Conservation (phyloP, 495 filamentous ascomycete genomes). For the Penicillium canariense region DNA sequence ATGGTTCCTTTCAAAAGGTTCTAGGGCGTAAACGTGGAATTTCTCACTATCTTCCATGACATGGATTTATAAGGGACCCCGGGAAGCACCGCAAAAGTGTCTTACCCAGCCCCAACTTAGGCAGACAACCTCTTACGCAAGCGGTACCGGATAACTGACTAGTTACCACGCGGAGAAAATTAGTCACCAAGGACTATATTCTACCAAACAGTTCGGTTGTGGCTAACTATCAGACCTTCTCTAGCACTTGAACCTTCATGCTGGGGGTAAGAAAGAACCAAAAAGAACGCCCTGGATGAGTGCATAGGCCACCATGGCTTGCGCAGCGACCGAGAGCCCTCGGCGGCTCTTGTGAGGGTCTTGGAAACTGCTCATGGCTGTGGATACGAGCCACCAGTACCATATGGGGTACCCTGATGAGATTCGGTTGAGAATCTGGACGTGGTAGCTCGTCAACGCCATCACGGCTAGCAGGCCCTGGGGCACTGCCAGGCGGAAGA, state of each 20-base stretch:
- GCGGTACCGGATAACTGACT: constrained; percentile 5
- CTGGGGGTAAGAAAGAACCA: constrained; percentile 94
- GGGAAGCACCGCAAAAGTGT: background rate
- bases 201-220: background rate
- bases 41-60: background rate
- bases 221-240: background rate
- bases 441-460: constrained; percentile 77
- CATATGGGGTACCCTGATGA: constrained; percentile 86
- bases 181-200: background rate
- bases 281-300: constrained; percentile 78
- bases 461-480: constrained; percentile 71
- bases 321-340: constrained; percentile 40
- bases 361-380: constrained; percentile 25
- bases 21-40: no score
- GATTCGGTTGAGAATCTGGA: constrained; percentile 89
- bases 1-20: background rate
- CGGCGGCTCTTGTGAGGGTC: constrained; percentile 20
- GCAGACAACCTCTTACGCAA: constrained; percentile 17
- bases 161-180: background rate
- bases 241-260: constrained; percentile 38
- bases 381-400: constrained; percentile 74
- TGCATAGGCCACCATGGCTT: constrained; percentile 77
- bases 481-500: constrained; percentile 55
- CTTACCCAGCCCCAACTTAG: constrained; percentile 8
- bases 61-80: background rate